phyloP scores from a whole-genome alignment of 2,329 filamentous ascomycete species.

The Teratosphaeria epicoccoides region DNA sequence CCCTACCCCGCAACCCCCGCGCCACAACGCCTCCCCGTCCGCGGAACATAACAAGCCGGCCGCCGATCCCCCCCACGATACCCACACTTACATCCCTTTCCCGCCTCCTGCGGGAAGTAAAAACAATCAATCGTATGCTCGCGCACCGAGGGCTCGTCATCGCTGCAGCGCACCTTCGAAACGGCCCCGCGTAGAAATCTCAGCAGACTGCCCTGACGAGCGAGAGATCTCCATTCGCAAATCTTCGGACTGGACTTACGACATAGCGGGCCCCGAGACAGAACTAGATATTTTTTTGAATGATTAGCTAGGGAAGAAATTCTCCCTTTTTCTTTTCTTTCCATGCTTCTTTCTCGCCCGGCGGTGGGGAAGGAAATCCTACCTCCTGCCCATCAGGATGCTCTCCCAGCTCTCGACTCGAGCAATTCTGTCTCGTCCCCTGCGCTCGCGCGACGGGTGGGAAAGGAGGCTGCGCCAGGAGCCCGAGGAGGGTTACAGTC shows the following conservation, averaged over 20 bases:
- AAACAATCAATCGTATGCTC: not conserved
- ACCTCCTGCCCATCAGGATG: not conserved
- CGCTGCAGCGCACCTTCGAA: not conserved
- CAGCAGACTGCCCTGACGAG: too few species aligned
- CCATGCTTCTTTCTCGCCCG: too few species aligned
- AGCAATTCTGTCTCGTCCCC: too few species aligned
- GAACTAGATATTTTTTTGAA: not conserved
- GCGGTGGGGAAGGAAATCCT: too few species aligned
- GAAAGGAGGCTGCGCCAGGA: not conserved
- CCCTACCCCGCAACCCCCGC: too few species aligned
- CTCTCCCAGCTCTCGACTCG: not conserved
- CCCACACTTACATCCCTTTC: not conserved
- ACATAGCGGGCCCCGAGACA: not conserved
- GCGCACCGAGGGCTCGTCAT: not conserved
- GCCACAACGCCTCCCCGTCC: not conserved
- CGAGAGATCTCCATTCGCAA: not conserved
- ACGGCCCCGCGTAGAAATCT: too few species aligned
- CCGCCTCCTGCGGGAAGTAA: not conserved
- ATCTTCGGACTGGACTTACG: not conserved
- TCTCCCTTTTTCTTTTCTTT: too few species aligned
- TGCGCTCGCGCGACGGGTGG: too few species aligned
- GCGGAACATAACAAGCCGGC: not conserved
- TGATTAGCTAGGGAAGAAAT: too few species aligned
- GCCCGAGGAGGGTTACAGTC: not conserved
- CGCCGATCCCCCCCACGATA: not conserved